Evolutionary conservation across 768 basidiomycete species (phyloP).

Genomic region (Omphalotus guepiniiformis): DNA sequence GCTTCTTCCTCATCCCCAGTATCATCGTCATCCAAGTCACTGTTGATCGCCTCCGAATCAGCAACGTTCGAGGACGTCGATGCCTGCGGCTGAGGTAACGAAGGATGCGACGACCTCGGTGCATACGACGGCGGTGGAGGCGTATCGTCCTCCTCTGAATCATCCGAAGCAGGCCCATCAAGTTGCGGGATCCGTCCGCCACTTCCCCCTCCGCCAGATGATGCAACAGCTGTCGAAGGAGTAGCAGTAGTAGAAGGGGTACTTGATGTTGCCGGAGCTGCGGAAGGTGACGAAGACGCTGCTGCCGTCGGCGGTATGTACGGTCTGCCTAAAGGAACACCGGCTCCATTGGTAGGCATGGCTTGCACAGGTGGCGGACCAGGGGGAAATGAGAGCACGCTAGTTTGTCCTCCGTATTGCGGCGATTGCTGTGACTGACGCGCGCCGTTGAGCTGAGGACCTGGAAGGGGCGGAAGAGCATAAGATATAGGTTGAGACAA

Average conservation of each 20-base stretch:
- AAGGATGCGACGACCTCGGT: constrained; percentile 69
- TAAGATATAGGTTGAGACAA: constrained; percentile 45
- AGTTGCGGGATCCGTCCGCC: constrained; percentile 60
- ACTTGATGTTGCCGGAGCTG: constrained; percentile 2
- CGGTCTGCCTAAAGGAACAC: neutral
- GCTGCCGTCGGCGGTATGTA: constrained; percentile 18
- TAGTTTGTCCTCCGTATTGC: constrained; percentile 56
- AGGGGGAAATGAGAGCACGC: constrained; percentile 51
- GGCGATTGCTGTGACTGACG: constrained; percentile 38
- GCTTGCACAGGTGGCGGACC: constrained; percentile 19
- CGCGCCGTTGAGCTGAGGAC: constrained; percentile 56
- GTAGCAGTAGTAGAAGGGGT: neutral
- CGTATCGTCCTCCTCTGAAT: constrained; percentile 57
- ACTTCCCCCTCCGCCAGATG: constrained; percentile 6
- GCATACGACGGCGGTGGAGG: constrained; percentile 70
- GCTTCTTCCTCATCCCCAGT: constrained; percentile 81
- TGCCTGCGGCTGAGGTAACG: constrained; percentile 59
- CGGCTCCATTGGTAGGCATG: neutral
- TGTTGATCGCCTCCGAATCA: constrained; percentile 88
- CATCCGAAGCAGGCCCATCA: constrained; percentile 65
- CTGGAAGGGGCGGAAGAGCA: constrained; percentile 58
- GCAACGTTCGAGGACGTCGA: constrained; percentile 30
- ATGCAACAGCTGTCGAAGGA: neutral
- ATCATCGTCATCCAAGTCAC: constrained; percentile 94
- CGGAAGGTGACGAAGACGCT: constrained; percentile 6